Percentiles rank a stretch among this genome's conserved stretches.
Evolutionary conservation across 768 basidiomycete genomes (phyloP).

Genomic region (Tulasnella sp.): DNA sequence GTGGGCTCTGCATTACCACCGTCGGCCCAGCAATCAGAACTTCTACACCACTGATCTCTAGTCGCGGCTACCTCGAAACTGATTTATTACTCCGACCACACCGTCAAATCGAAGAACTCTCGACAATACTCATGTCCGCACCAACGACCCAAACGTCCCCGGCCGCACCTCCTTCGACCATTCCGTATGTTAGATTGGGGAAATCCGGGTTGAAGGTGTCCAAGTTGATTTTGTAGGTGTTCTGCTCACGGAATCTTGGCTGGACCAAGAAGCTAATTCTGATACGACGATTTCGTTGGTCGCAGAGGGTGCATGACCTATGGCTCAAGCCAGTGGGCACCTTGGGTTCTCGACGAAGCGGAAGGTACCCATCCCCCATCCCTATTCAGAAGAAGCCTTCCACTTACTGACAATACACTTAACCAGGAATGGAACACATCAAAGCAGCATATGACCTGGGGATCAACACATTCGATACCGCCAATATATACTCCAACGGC

Average conservation of each 20-base stretch:
- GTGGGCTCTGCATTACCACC: neutral
- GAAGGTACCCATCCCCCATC: conserved; percentile 41
- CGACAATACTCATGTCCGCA: neutral
- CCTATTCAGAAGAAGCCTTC: no score
- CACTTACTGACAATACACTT: neutral
- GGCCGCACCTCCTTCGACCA: neutral
- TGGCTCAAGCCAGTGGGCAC: conserved; percentile 50
- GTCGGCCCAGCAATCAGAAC: no score
- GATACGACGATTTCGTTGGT: neutral
- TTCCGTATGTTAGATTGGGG: conserved; percentile 25
- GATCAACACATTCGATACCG: conserved; percentile 10
- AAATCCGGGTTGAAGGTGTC: conserved; percentile 26
- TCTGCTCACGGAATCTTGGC: neutral
- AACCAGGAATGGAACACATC: conserved; percentile 20
- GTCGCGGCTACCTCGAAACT: no score
- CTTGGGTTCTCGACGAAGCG: conserved; percentile 51
- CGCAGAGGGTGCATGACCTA: conserved; percentile 56
- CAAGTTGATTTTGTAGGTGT: conserved; percentile 12
- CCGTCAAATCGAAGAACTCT: neutral
- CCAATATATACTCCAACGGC: conserved; percentile 7
- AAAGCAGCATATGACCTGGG: conserved; percentile 23
- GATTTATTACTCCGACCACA: neutral
- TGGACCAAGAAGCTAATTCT: neutral
- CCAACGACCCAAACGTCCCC: neutral
- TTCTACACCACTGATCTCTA: no score